Conservation (phyloP, 441 rosid genomes). For the Populus tomentosa region DNA sequence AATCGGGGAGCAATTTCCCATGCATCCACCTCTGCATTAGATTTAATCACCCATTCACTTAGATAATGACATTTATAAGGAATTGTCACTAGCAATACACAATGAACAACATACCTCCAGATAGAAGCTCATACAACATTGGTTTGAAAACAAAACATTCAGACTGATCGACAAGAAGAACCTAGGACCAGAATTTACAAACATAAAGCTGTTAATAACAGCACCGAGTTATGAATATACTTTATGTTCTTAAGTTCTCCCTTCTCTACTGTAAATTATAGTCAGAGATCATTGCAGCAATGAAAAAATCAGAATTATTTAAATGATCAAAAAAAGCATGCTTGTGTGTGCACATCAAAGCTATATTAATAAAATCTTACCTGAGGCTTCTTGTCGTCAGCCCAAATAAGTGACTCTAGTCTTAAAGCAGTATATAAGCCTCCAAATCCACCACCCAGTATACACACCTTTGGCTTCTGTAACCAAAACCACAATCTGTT, state of each 20-base stretch:
- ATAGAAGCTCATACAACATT: constrained; percentile 88
- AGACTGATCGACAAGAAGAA: constrained; percentile 84
- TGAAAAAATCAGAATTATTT: neutral
- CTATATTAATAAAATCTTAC: constrained; percentile 24
- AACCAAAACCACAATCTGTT: constrained; percentile 5
- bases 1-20: constrained; percentile 99
- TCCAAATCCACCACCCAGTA: constrained; percentile 95
- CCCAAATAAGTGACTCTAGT: constrained; percentile 86
- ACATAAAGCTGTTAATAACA: neutral
- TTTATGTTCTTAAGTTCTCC: too few relatives aligned
- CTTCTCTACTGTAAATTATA: too few relatives aligned
- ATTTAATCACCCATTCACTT: constrained; percentile 10
- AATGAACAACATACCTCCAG: constrained; percentile 59
- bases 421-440: constrained; percentile 90
- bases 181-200: constrained; percentile 38
- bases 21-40: constrained; percentile 75
- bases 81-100: neutral
- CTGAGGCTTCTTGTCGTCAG: constrained; percentile 81
- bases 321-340: neutral
- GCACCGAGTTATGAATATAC: neutral
- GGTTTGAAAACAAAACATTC: constrained; percentile 96
- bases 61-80: neutral
- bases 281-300: neutral
- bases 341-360: neutral
- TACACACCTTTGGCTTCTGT: constrained; percentile 83